phyloP scores from a whole-genome alignment of 148 eudicot species.

The Selenicereus undatus region DNA sequence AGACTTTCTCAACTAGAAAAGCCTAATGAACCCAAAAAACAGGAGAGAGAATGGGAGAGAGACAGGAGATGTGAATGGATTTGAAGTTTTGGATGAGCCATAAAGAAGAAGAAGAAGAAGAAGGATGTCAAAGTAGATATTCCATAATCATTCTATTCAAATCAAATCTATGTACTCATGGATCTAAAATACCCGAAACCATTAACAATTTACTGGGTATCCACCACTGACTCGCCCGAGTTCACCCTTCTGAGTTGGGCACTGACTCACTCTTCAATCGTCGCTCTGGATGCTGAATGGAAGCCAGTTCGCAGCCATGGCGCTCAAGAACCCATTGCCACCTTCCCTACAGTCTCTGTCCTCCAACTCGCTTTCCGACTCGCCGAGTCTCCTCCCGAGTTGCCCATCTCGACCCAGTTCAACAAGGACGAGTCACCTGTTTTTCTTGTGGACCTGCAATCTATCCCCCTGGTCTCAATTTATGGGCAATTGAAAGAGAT shows the following conservation, averaged over 20 bases:
- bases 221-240: slow-evolving; percentile 30
- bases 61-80: no score
- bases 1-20: no score
- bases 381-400: slow-evolving; percentile 14
- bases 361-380: slow-evolving; percentile 88
- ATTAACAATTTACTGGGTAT: slow-evolving; percentile 24
- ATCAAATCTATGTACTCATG: slow-evolving; percentile 2
- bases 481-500: slow-evolving; percentile 38
- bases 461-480: slow-evolving; percentile 36
- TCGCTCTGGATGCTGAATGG: slow-evolving; percentile 64
- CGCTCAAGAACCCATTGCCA: slow-evolving; percentile 35
- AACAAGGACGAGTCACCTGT: slow-evolving; percentile 27
- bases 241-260: slow-evolving; percentile 28
- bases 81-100: background rate
- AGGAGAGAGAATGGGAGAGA: no score
- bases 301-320: slow-evolving; percentile 43
- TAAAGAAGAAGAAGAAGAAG: no score
- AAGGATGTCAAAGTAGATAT: background rate
- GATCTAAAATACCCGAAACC: slow-evolving; percentile 26
- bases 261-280: slow-evolving; percentile 35
- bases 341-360: slow-evolving; percentile 71
- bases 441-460: slow-evolving; percentile 56
- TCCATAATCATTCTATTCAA: background rate
- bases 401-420: background rate
- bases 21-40: no score